These are phyloP conservation scores for Straminergon stramineum DNA, from an alignment of 225 moss, liverwort and hornwort genomes.

Conservation along the genomic window DNA sequence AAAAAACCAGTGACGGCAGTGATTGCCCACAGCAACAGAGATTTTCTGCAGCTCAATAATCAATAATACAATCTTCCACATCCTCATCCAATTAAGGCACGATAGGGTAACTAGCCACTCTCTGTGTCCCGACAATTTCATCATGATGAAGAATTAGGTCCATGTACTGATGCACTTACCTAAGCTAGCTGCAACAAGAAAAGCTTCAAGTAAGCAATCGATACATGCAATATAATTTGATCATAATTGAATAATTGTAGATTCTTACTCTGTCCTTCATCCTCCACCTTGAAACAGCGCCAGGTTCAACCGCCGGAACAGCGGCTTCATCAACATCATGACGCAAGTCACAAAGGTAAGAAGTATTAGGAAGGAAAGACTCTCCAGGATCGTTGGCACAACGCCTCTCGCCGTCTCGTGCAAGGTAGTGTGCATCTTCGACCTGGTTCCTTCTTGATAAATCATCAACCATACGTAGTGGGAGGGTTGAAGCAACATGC, in stretches of 20 bases:
- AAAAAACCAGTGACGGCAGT: neutral
- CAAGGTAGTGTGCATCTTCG: slow-evolving; percentile 51
- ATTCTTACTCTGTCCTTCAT: slow-evolving; percentile 97
- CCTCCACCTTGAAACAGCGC: slow-evolving; percentile 84
- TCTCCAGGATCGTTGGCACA: slow-evolving; percentile 24
- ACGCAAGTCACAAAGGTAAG: slow-evolving; percentile 82
- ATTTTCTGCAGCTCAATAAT: neutral
- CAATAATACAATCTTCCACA: neutral
- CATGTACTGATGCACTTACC: neutral
- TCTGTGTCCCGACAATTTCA: neutral
- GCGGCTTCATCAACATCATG: slow-evolving; percentile 70
- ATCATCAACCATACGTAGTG: slow-evolving; percentile 47
- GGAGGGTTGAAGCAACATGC: slow-evolving; percentile 20
- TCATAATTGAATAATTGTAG: neutral
- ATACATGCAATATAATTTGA: neutral
- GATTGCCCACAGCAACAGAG: neutral
- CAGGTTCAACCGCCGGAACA: slow-evolving; percentile 45
- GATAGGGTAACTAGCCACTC: neutral
- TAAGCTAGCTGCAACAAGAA: neutral
- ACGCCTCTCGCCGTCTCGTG: slow-evolving; percentile 18
- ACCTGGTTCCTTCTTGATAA: slow-evolving; percentile 34
- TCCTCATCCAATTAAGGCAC: neutral
- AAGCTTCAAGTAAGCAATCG: neutral
- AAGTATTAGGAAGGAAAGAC: slow-evolving; percentile 44
- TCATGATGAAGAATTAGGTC: neutral